Conservation (phyloP, 257 asterid genomes). For the Echium plantagineum region DNA sequence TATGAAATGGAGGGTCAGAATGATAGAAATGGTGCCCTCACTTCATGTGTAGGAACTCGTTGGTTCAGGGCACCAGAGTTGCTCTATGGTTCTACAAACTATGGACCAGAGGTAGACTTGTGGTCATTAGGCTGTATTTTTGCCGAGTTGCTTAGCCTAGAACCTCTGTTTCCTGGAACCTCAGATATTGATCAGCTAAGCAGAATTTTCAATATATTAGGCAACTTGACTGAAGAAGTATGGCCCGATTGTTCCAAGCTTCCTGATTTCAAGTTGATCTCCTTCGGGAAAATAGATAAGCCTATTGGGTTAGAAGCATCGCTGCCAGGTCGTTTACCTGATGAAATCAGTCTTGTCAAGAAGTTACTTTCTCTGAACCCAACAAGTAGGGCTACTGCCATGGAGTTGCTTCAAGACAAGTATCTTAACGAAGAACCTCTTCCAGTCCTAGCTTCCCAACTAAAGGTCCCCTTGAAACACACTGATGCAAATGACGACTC, state of each 20-base stretch:
- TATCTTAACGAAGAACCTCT: conserved; percentile 79
- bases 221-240: conserved; percentile 56
- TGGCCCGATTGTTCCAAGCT: conserved; percentile 84
- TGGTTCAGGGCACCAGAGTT: conserved; percentile 97
- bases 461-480: conserved; percentile 59
- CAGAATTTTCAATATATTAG: conserved; percentile 51
- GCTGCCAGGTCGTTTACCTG: conserved; percentile 42
- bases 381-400: conserved; percentile 55
- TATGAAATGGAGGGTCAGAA: conserved; percentile 46
- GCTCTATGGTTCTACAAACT: conserved; percentile 76
- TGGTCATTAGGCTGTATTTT: conserved; percentile 96
- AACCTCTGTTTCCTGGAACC: conserved; percentile 75
- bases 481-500: conserved; percentile 45
- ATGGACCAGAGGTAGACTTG: conserved; percentile 77
- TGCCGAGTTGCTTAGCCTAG: conserved; percentile 64
- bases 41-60: conserved; percentile 93
- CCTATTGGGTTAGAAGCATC: conserved; percentile 59
- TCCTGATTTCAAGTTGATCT: conserved; percentile 74
- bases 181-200: conserved; percentile 90
- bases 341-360: conserved; percentile 48
- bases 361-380: conserved; percentile 68
- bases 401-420: conserved; percentile 70
- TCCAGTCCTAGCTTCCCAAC: conserved; percentile 47
- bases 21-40: conserved; percentile 53
- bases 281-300: conserved; percentile 60